Base-by-base conservation (phyloP, 208 protist species). In the Angomonas ambiguus region DNA sequence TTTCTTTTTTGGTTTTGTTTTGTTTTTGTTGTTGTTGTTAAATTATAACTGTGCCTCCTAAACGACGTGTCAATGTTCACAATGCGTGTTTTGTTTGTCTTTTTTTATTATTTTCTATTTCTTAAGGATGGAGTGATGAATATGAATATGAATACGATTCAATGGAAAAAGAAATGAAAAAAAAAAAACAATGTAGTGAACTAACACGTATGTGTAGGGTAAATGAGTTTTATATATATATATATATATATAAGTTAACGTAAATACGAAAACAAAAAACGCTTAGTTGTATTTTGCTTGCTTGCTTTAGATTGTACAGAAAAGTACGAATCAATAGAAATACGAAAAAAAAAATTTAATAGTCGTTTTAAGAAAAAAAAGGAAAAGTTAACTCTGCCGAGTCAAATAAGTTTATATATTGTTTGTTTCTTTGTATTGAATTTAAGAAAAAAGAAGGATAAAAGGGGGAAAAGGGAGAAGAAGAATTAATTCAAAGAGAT, bases 391-490 rank as follows among this genome's bases (percentile, higher is more conserved):
- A 16, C 8, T 8, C 8, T n/a, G 16, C 13, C 62, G 51, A 20
- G 35, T 38, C 63, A 60, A 41, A 41, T 49, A 67, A 69, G 68
- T 16, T 61, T 28, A 55, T 33, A 55, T 55, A 69, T 31, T 16
- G n/a, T 59, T 59, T 13, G 51, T 25, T 16, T 58, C 11, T 58
- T 11, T 58, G 13, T 58, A 11, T 16, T 59, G 28, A 10, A 66
- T 61, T n/a, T 61, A 62, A 25, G 59, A 66, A 66, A 25, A 66
- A 45, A 33, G 4, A 8, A 67, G 34, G n/a, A 41, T 51, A 65
- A 8, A 48, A 22, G 16, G 30, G 38, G 16, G n/a, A n/a, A 32
- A 22, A 24, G 2, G 18, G 49, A 28, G 11, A 31, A 41, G 34
- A 27, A 67, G 27, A 65, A 1, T n/a, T 16, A 48, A 45, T 41